These are phyloP conservation scores for Alloascoidea africana DNA, from an alignment of 805 yeast species.

Conservation along the genomic window DNA sequence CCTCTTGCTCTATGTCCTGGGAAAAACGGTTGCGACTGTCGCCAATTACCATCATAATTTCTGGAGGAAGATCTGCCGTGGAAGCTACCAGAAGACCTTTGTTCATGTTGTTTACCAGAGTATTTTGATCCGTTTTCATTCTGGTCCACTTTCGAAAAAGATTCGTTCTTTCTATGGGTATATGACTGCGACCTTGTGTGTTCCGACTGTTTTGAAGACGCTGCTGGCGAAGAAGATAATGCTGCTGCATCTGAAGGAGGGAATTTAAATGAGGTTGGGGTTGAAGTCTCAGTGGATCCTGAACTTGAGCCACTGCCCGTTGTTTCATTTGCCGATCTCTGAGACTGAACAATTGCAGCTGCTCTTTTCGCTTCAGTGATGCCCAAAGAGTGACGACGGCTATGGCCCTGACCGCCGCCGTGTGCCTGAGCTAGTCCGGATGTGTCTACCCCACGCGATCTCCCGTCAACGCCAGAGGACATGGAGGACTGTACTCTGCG, in stretches of 20 bases:
- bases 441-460: too few species aligned
- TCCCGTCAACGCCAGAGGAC: too few species aligned
- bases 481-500: slow-evolving; percentile 19
- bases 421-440: too few species aligned
- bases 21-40: slow-evolving; percentile 21
- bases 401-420: slow-evolving; percentile 41
- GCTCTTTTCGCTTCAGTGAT: slow-evolving; percentile 88
- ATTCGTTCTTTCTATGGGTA: neutral
- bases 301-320: too few species aligned
- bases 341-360: slow-evolving; percentile 80
- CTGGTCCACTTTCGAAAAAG: neutral
- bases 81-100: neutral
- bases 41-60: slow-evolving; percentile 2
- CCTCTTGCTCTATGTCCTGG: slow-evolving; percentile 65
- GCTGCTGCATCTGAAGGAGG: too few species aligned
- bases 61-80: slow-evolving; percentile 4
- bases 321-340: slow-evolving; percentile 16
- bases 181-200: neutral
- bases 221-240: neutral
- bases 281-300: slow-evolving; percentile 5
- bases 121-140: neutral
- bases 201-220: neutral
- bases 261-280: neutral
- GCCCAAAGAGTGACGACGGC: slow-evolving; percentile 85
- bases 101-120: too few species aligned